Conservation (phyloP, 2,329 filamentous ascomycete genomes). For the Magnaporthiopsis poae region DNA sequence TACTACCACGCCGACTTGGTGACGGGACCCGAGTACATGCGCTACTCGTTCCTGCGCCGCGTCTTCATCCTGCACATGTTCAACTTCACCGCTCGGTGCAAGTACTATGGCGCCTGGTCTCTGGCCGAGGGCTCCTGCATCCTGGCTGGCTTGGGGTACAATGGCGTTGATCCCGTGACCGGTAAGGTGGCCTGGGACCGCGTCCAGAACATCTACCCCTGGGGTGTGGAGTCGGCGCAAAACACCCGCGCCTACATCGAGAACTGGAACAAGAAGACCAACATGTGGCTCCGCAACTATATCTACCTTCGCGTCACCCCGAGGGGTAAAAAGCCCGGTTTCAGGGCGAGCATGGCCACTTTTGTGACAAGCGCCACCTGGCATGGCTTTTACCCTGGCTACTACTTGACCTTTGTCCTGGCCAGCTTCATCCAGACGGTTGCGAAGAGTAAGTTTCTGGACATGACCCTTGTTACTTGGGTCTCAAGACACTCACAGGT, state of each 20-base stretch:
- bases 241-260: constrained; percentile 87
- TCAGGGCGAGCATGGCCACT: constrained; percentile 84
- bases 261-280: constrained; percentile 98
- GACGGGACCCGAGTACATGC: constrained; percentile 55
- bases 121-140: constrained; percentile 92
- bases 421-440: constrained; percentile 86
- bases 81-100: constrained; percentile 69
- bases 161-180: constrained; percentile 75
- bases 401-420: constrained; percentile 83
- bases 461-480: background rate
- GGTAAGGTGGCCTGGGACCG: constrained; percentile 84
- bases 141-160: constrained; percentile 84
- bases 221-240: constrained; percentile 78
- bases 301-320: constrained; percentile 92
- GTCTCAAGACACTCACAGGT: constrained; percentile 13
- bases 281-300: constrained; percentile 91
- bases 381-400: constrained; percentile 97
- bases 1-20: constrained; percentile 57
- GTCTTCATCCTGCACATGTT: constrained; percentile 77
- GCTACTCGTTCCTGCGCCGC: constrained; percentile 59
- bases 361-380: constrained; percentile 92
- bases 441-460: constrained; percentile 71
- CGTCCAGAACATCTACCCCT: constrained; percentile 78
- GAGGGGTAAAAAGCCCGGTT: constrained; percentile 89
- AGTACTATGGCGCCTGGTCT: constrained; percentile 95